phyloP scores from a whole-genome alignment of 2,329 filamentous ascomycete species.

The Saccharata proteae region DNA sequence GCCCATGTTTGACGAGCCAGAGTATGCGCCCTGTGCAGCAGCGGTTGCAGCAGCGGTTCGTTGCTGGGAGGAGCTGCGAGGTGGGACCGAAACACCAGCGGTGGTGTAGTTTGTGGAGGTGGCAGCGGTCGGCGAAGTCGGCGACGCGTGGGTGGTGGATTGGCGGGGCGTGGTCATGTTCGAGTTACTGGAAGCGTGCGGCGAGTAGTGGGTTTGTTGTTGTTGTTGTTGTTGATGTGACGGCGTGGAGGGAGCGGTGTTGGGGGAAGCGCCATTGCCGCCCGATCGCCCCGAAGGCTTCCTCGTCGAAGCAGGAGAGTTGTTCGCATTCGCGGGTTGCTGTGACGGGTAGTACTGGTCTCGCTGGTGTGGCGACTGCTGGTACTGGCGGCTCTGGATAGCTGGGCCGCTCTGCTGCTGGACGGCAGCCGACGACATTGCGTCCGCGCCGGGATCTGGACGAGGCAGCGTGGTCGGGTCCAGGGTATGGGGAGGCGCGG shows the following conservation, averaged over 20 bases:
- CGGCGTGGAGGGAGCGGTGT: constrained; percentile 24
- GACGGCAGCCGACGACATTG: constrained; percentile 27
- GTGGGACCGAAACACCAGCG: constrained; percentile 50
- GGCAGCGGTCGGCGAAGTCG: constrained; percentile 30
- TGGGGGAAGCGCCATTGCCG: constrained; percentile 30
- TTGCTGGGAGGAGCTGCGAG: constrained; percentile 68
- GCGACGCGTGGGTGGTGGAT: constrained; percentile 29
- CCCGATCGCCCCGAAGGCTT: constrained; percentile 22
- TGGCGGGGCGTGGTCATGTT: constrained; percentile 29
- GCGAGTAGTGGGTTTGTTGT: constrained; percentile 22
- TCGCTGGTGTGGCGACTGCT: constrained; percentile 13
- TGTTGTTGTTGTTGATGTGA: no score
- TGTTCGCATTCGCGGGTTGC: constrained; percentile 13
- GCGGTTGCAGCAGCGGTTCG: constrained; percentile 25
- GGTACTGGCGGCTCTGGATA: constrained; percentile 17
- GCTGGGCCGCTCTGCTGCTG: constrained; percentile 17
- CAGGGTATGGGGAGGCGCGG: no score
- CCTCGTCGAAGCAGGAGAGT: constrained; percentile 24
- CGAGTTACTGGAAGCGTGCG: constrained; percentile 21
- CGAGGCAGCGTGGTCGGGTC: no score
- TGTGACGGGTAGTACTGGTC: constrained; percentile 14
- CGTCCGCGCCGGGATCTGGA: no score
- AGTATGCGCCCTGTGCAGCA: constrained; percentile 13
- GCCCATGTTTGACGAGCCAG: constrained; percentile 21
- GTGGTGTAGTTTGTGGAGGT: constrained; percentile 44